phyloP scores from a whole-genome alignment of 2,329 filamentous ascomycete species.

The Paecilomyces sp. region DNA sequence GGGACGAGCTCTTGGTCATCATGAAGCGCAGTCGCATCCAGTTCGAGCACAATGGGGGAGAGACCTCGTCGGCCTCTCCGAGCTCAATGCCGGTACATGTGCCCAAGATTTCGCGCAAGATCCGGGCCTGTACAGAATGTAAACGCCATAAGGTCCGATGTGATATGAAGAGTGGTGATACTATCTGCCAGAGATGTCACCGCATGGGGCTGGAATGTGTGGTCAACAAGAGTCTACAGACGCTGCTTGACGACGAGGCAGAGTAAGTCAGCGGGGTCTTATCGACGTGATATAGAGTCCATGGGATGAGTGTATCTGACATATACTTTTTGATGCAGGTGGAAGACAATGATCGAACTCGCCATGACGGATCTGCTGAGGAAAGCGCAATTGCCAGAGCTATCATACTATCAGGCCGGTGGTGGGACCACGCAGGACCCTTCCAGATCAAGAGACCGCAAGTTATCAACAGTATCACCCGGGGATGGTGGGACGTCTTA shows the following conservation, averaged over 20 bases:
- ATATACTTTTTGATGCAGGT: slow-evolving; percentile 19
- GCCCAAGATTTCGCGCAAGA: slow-evolving; percentile 38
- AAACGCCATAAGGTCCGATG: slow-evolving; percentile 50
- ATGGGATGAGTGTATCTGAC: slow-evolving; percentile 21
- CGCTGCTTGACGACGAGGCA: slow-evolving; percentile 42
- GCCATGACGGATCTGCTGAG: slow-evolving; percentile 31
- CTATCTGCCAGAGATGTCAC: slow-evolving; percentile 43
- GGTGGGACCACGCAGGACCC: slow-evolving; percentile 21
- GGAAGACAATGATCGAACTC: slow-evolving; percentile 32
- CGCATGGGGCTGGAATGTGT: slow-evolving; percentile 45
- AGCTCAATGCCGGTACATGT: slow-evolving; percentile 20
- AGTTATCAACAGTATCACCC: slow-evolving; percentile 25
- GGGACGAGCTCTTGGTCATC: slow-evolving; percentile 3
- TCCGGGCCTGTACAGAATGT: slow-evolving; percentile 47
- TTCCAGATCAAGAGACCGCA: slow-evolving; percentile 22
- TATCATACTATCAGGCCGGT: slow-evolving; percentile 30
- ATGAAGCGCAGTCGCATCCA: slow-evolving; percentile 35
- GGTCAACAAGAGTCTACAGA: slow-evolving; percentile 46
- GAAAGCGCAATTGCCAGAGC: slow-evolving; percentile 28
- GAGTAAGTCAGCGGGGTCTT: slow-evolving; percentile 28
- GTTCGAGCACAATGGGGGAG: slow-evolving; percentile 30
- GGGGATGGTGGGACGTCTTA: slow-evolving; percentile 17
- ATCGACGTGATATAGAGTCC: slow-evolving; percentile 13
- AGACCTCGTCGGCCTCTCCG: slow-evolving; percentile 24
- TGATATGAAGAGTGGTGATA: slow-evolving; percentile 44